Evolutionary conservation across 164 flowering plant species (phyloP).

Genomic region (Macadamia tetraphylla): DNA sequence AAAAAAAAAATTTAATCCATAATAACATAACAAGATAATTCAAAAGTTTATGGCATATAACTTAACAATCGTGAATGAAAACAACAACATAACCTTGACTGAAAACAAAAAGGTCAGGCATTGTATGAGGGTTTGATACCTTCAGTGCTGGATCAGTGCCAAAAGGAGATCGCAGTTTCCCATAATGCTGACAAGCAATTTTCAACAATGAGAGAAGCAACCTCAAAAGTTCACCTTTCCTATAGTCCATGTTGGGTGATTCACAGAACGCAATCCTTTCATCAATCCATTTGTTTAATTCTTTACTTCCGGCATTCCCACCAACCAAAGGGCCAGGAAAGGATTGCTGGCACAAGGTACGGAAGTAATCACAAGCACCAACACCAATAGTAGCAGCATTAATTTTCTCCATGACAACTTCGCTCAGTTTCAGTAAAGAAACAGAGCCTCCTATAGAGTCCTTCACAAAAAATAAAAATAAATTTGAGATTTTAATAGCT

Average conservation of each 20-base stretch:
- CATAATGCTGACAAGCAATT: conserved; percentile 75
- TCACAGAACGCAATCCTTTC: conserved; percentile 59
- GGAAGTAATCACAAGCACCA: conserved; percentile 37
- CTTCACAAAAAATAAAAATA: conserved; percentile 29
- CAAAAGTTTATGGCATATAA: background rate
- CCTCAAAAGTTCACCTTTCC: conserved; percentile 40
- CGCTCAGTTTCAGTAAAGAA: conserved; percentile 54
- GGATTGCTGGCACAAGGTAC: conserved; percentile 48
- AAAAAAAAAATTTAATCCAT: background rate
- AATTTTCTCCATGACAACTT: conserved; percentile 34
- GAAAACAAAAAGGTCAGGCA: background rate
- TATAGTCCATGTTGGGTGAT: conserved; percentile 31
- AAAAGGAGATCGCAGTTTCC: conserved; percentile 82
- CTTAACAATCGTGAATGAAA: background rate
- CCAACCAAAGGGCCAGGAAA: conserved; percentile 82
- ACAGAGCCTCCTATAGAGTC: conserved; percentile 36
- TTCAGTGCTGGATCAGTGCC: conserved; percentile 42
- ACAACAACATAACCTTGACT: background rate
- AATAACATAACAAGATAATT: background rate
- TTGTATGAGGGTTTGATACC: conserved; percentile 26
- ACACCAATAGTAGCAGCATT: conserved; percentile 26
- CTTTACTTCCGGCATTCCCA: conserved; percentile 60
- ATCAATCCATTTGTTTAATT: conserved; percentile 74
- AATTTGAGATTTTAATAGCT: background rate
- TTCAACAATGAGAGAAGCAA: conserved; percentile 68